Base-by-base conservation (phyloP, 441 rosid species). In the Bocquillonia castaneifolia region DNA sequence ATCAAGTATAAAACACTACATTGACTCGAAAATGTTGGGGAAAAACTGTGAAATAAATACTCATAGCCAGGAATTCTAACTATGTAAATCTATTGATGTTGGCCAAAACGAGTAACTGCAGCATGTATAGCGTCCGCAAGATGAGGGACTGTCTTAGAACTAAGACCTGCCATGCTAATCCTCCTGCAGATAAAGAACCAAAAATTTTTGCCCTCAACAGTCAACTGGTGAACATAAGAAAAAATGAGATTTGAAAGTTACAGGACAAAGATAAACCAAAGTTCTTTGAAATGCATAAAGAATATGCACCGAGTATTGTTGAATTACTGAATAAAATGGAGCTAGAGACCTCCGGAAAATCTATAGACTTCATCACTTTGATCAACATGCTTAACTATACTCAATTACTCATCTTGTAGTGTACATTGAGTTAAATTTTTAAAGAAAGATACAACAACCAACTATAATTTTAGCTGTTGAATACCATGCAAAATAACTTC, bases 101-200 rank as follows among this genome's bases (percentile, higher is more conserved):
- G 34, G 29, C 40, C 39, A 37, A 36, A 2, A 10, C 69, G 77
- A 25, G 90, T 81, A 60, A 86, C 96, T 13, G 86, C 90, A 22
- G 89, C 90, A 36, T 89, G 96, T 59, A 92, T 88, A 15, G 96
- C 85, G 53, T 88, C 92, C 0, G 92, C 81, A 34, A 89, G 92
- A 81, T 81, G 89, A 9, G 94, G 90, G 31, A 92, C 91, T 45
- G 94, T 88, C 77, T 74, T 84, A 0, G 91, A 83, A 77, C 97
- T 88, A 55, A 91, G 90, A 67, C 99, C 99, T 37, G 97, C 99
- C 92, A 93, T 88, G 87, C 94, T 93, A 40, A 91, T 88, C 89
- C 97, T 88, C 89, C 96, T 93, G 81, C 69, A 75, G 22, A 22
- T 6, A 17, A 8, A 42, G 10, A 47, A 14, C 6, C 1, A 55